phyloP scores from a whole-genome alignment of 306 rosid genomes.

The Prunus mira region DNA sequence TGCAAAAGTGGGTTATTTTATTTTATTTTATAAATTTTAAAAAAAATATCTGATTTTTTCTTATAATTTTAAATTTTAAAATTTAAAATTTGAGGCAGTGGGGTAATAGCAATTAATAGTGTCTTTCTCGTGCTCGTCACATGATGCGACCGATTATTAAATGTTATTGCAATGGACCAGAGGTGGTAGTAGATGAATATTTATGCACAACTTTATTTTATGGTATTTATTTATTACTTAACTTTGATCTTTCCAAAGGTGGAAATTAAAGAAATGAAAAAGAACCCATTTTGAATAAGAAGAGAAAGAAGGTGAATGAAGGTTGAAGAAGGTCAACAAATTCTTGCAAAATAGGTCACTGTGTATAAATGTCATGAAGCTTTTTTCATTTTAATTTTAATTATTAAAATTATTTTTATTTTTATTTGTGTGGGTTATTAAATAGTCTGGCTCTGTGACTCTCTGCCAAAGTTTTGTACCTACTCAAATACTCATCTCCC shows the following conservation, averaged over 20 bases:
- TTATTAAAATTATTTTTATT: neutral
- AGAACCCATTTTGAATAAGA: neutral
- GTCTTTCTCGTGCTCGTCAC: constrained; percentile 3
- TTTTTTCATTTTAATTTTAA: neutral
- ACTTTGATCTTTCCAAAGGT: constrained; percentile 1
- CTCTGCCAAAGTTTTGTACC: neutral
- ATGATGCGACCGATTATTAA: constrained; percentile 2
- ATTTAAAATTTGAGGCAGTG: neutral
- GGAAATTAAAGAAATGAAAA: neutral
- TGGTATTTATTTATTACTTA: neutral
- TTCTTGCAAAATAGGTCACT: neutral
- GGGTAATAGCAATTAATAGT: neutral
- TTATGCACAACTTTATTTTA: neutral
- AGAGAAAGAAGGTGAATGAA: neutral
- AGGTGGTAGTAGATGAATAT: constrained; percentile 2
- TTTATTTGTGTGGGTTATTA: neutral
- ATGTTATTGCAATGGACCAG: neutral
- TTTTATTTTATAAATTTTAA: no score
- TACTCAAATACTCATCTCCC: neutral
- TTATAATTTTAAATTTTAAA: neutral
- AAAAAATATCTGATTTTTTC: neutral
- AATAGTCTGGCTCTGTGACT: neutral
- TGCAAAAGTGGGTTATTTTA: no score
- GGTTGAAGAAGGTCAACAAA: constrained; percentile 13
- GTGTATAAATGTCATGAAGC: neutral